Base-by-base conservation (phyloP, 441 rosid genomes). In the Francoa sonchifolia region DNA sequence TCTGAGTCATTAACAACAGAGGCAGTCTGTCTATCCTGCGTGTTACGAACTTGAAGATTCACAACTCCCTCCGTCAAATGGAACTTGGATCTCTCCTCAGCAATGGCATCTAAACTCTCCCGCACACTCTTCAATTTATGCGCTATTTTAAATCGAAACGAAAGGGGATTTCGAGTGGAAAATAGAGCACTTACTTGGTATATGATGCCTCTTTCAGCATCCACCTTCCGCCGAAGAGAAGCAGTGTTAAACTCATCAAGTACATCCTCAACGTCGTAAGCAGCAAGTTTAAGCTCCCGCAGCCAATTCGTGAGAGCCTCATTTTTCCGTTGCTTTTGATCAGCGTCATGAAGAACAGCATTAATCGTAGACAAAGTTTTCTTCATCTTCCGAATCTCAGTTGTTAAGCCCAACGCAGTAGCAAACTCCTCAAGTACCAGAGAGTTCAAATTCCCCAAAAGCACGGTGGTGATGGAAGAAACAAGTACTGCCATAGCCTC, bases 331-430 rank as follows among this genome's bases (percentile, higher is more conserved):
- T 61, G 68, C 20, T 33, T 57, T 28, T 52, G 44, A 16, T 66
- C 65, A 6, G 62, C 67, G 22, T 57, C 71, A 18, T 49, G 32
- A 30, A 60, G 60, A 25, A 41, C 63, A 12, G 50, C 59, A 47
- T 8, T 10, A 15, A 51, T 51, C n/a, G 32, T 47, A 1, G 23
- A 32, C 8, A 58, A 27, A 1, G 21, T 18, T 18, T 36, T 30
- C 22, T 30, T 43, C 6, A 55, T 48, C 26, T 39, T 59, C 19
- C 38, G 28, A 10, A 59, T 28, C 10, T 50, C 43, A 10, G 46
- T 46, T 31, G 39, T 9, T 0, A 47, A 19, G 19, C 41, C 46
- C 3, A 20, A 28, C 8, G 32, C 7, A 15, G 18, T n/a, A 6
- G 20, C 39, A 29, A 33, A 34, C 36, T 22, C 41, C 16, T 20